These are phyloP conservation scores for Pythium diclinum DNA, from an alignment of 352 stramenopile species.

Conservation along the genomic window DNA sequence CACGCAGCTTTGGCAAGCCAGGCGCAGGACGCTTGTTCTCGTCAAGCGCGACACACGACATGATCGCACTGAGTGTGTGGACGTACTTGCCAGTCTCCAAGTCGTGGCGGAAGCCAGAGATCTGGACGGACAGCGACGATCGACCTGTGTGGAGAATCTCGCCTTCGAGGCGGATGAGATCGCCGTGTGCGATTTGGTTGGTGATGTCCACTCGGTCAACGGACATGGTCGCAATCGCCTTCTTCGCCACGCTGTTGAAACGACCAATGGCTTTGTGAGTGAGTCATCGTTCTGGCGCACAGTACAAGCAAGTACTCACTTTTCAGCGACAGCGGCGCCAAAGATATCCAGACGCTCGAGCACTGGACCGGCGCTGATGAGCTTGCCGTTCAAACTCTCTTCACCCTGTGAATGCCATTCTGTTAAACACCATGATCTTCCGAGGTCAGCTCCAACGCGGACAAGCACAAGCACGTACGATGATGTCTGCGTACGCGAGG, in stretches of 20 bases:
- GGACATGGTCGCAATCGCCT: slow-evolving; percentile 60
- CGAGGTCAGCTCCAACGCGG: not conserved
- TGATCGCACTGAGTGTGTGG: slow-evolving; percentile 66
- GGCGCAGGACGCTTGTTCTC: slow-evolving; percentile 56
- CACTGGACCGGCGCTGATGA: slow-evolving; percentile 32
- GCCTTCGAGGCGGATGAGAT: slow-evolving; percentile 61
- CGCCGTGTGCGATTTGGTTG: slow-evolving; percentile 58
- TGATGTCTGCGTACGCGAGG: slow-evolving; percentile 45
- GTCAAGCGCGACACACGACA: slow-evolving; percentile 69
- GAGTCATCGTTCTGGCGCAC: not conserved
- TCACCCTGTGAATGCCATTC: slow-evolving; percentile 20
- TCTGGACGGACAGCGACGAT: slow-evolving; percentile 54
- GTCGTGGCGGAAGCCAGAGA: slow-evolving; percentile 67
- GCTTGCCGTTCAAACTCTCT: slow-evolving; percentile 32
- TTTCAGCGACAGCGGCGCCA: slow-evolving; percentile 56
- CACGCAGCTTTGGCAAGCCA: slow-evolving; percentile 43
- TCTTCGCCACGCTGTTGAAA: slow-evolving; percentile 40
- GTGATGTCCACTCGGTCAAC: slow-evolving; percentile 67
- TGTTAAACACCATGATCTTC: not conserved
- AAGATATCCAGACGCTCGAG: slow-evolving; percentile 53
- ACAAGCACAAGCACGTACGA: slow-evolving; percentile 11
- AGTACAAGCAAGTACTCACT: slow-evolving; percentile 30
- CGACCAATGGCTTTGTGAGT: not conserved
- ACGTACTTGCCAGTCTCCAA: slow-evolving; percentile 63
- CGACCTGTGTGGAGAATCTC: slow-evolving; percentile 60